Percentiles rank a stretch among this genome's conserved stretches.
phyloP scores from a whole-genome alignment of 768 basidiomycete genomes.

The Kwoniella dendrophila region DNA sequence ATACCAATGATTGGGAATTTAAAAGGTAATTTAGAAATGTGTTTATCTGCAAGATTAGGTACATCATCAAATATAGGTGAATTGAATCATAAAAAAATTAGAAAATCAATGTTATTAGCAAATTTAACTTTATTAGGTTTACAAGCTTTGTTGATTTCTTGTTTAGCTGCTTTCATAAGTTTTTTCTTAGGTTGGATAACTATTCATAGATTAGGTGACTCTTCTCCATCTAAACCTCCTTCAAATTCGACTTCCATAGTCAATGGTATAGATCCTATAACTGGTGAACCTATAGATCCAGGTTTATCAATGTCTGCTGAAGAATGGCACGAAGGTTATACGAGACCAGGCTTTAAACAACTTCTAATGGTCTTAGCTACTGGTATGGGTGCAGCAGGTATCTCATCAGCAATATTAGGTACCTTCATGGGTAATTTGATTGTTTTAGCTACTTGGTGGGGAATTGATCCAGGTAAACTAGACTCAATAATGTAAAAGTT shows the following conservation, averaged over 20 bases:
- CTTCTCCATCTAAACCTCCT: conserved; percentile 23
- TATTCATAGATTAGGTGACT: conserved; percentile 51
- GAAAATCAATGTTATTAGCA: conserved; percentile 71
- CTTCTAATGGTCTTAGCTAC: conserved; percentile 58
- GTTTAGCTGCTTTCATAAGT: conserved; percentile 76
- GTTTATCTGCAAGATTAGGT: conserved; percentile 89
- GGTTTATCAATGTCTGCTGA: conserved; percentile 37
- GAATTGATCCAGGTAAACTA: conserved; percentile 77
- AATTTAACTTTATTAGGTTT: conserved; percentile 87
- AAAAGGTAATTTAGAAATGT: conserved; percentile 98
- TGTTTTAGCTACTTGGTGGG: conserved; percentile 71
- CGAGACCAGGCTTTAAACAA: conserved; percentile 57
- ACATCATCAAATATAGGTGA: conserved; percentile 92
- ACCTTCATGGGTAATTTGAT: conserved; percentile 89
- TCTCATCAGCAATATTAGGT: conserved; percentile 77
- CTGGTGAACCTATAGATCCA: conserved; percentile 24
- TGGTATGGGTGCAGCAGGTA: conserved; percentile 73
- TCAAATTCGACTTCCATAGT: not conserved
- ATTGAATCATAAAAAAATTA: conserved; percentile 70
- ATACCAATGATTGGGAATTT: conserved; percentile 87
- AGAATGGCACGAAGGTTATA: conserved; percentile 54
- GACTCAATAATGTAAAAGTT: no score
- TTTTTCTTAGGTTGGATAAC: conserved; percentile 68
- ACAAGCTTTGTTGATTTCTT: conserved; percentile 86
- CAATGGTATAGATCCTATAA: no score